Evolutionary conservation across 2,329 filamentous ascomycete genomes (phyloP).

Genomic region (Saccharata proteae): DNA sequence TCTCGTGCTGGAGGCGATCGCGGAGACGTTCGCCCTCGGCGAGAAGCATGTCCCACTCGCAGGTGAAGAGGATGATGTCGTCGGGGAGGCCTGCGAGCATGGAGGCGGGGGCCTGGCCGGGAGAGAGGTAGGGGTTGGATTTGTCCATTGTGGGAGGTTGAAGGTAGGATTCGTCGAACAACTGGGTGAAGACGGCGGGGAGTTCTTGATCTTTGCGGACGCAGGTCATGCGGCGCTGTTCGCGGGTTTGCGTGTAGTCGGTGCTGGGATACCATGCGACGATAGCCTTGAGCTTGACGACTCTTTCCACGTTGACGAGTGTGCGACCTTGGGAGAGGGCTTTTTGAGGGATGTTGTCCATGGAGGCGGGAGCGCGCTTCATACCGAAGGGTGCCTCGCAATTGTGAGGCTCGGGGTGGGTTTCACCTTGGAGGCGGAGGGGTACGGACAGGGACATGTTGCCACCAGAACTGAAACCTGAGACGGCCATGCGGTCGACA

Average conservation of each 20-base stretch:
- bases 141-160: conserved; percentile 37
- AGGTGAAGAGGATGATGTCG: conserved; percentile 50
- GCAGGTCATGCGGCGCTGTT: conserved; percentile 44
- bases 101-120: conserved; percentile 41
- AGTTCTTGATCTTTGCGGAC: conserved; percentile 40
- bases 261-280: conserved; percentile 52
- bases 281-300: conserved; percentile 42
- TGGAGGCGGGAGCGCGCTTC: conserved; percentile 3
- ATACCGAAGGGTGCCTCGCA: conserved; percentile 11
- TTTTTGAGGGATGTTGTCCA: conserved; percentile 7
- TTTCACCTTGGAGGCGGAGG: conserved; percentile 41
- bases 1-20: conserved; percentile 39
- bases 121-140: conserved; percentile 46
- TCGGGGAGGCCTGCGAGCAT: conserved; percentile 44
- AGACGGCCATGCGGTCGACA: conserved; percentile 43
- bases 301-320: conserved; percentile 10
- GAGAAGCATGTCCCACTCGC: conserved; percentile 57
- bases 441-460: conserved; percentile 53
- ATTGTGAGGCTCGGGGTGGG: conserved; percentile 17
- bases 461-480: conserved; percentile 51
- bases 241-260: conserved; percentile 49
- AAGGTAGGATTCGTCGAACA: conserved; percentile 41
- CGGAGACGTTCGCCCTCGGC: conserved; percentile 51
- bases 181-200: conserved; percentile 37
- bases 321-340: conserved; percentile 5